Evolutionary conservation across 768 basidiomycete species (phyloP), one percentile per base, ranked within the genome.

Genomic region (Collybia nuda): DNA sequence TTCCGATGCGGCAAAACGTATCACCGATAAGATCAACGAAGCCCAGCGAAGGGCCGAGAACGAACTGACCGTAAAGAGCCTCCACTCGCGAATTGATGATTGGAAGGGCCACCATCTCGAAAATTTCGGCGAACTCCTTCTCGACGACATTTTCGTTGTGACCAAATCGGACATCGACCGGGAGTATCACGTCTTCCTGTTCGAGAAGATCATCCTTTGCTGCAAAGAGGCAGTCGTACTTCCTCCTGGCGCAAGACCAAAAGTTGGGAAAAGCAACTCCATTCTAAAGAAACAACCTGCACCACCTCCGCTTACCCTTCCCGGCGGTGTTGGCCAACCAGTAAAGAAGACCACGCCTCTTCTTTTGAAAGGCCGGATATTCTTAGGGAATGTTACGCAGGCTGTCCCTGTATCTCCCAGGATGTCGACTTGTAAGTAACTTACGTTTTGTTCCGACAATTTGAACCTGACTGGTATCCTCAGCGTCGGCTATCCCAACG

Each of bases 71-170:
- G 93, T 97, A 49, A 84, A 88, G 67, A 90, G 87, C 59, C 81
- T 99, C 6, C 78, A 86, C 54, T 74, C 75, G 23, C 86, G 97
- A 40, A 93, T 99, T 41, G 93, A 95, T 56, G 97, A 99, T 67
- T 99, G 97, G 97, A 98, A 98, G 67, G 96, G 96, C 9, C 97
- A 99, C 67, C 91, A 96, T 59, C 79, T 98, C 35, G 85, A 85
- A 58, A 90, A 93, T 66, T 98, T 99, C 56, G 97, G 97, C 53
- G 85, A 91, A 58, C 87, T 99, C 47, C 79, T 96, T 28, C 81
- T 98, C 24, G 95, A 98, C 65, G 97, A 98, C 65, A 81, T 93
- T 49, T 98, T 98, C 68, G 84, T 87, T 51, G 97, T 98, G 51
- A 96, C 90, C 60, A 99, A 98, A 70, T 90, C 88, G 43, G 94